Conservation (phyloP, 1,284 basidiomycete genomes). For the Fomitopsis schrenkii region DNA sequence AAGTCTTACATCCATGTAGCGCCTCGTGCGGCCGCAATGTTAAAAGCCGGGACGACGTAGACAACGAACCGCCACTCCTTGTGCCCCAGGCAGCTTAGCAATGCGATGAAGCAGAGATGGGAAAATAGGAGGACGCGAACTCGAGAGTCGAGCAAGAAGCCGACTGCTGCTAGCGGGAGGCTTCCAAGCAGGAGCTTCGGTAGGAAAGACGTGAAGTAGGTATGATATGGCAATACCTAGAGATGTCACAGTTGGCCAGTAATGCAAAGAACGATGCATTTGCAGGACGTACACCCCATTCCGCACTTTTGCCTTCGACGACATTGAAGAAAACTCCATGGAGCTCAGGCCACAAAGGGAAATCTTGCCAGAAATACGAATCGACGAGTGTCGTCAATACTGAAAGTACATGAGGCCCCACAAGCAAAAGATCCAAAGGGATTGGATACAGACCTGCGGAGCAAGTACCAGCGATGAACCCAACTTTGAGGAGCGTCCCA, state of each 20-base stretch:
- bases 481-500: slow-evolving; percentile 44
- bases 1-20: slow-evolving; percentile 54
- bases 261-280: neutral
- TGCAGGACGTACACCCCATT: slow-evolving; percentile 81
- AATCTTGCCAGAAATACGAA: slow-evolving; percentile 80
- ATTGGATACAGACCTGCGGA: slow-evolving; percentile 51
- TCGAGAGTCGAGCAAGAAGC: slow-evolving; percentile 41
- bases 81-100: slow-evolving; percentile 78
- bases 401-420: slow-evolving; percentile 25
- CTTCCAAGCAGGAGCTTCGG: slow-evolving; percentile 78
- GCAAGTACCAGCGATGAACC: slow-evolving; percentile 46
- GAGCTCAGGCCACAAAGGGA: slow-evolving; percentile 85
- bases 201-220: slow-evolving; percentile 70
- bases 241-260: too few relatives aligned
- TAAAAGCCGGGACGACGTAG: slow-evolving; percentile 82
- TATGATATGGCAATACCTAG: slow-evolving; percentile 68
- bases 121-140: slow-evolving; percentile 51
- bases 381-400: slow-evolving; percentile 69
- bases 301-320: slow-evolving; percentile 76
- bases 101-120: slow-evolving; percentile 49
- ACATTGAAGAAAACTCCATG: slow-evolving; percentile 85
- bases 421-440: neutral
- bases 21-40: slow-evolving; percentile 73
- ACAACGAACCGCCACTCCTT: slow-evolving; percentile 97
- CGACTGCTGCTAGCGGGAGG: slow-evolving; percentile 60